Evolutionary conservation across 257 asterid species (phyloP), one percentile per base, ranked within the genome.

Genomic region (Jasminum sambac): DNA sequence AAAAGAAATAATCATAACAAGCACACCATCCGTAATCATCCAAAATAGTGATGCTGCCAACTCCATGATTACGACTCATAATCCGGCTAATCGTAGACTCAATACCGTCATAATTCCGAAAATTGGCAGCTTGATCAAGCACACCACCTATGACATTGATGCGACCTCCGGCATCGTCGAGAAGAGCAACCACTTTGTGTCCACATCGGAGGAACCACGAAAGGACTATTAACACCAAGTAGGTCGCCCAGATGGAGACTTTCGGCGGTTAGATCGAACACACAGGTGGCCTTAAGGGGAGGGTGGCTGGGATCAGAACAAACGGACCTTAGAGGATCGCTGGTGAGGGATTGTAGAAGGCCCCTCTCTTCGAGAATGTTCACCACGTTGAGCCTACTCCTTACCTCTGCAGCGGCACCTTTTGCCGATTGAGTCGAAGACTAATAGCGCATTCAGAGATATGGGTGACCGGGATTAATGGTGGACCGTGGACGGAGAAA

Each of bases 151-250:
- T 30, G 36, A 30, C 98, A 8, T 97, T 97, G 11, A 92, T 83
- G 26, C 95, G 95, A 13, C 88, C 97, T 41, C 97, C 90, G 81
- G 97, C 98, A 40, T 97, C 97, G 41, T 97, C 97, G 24, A 92
- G 71, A 2, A 92, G 86, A 7, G 95, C 96, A 55, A 92, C 90
- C 10, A 72, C 91, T 1, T 57, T 62, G 81, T 92, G 96, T 70
- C 96, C 96, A 44, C 90, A 88, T 68, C 91, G 96, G 59, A 88
- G 81, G 87, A 90, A 92, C 98, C 97, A 92, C 36, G 98, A 87
- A 55, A 92, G 90, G 11, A 92, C 95, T 66, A 92, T 82, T 82
- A 52, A 92, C 65, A 46, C 86, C 97, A 61, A 92, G 79, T 17
- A 92, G 96, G 75, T 90, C 88, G 2, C 98, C 98, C 1, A 92